Conservation (phyloP, 1,284 basidiomycete genomes). For the Apiotrichum montevideense region DNA sequence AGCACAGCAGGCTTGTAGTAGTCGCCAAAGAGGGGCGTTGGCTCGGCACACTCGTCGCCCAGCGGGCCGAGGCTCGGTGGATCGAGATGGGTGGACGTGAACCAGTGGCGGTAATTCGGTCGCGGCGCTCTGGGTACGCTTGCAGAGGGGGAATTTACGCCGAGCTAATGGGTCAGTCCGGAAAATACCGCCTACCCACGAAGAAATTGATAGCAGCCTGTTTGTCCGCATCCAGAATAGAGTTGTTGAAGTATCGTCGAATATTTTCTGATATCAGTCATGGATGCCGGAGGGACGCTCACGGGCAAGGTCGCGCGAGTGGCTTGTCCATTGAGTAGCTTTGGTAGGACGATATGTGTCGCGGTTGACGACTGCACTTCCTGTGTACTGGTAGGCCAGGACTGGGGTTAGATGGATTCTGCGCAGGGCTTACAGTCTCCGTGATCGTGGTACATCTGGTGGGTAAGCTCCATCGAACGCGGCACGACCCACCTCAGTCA, state of each 20-base stretch:
- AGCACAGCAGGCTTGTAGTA: conserved; percentile 73
- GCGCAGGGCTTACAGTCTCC: conserved; percentile 65
- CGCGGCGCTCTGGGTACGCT: conserved; percentile 19
- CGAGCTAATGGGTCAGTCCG: conserved; percentile 51
- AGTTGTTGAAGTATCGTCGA: conserved; percentile 92
- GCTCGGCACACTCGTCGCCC: conserved; percentile 25
- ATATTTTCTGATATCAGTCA: conserved; percentile 60
- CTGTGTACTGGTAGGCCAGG: conserved; percentile 92
- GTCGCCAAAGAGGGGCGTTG: conserved; percentile 73
- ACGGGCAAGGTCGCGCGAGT: conserved; percentile 90
- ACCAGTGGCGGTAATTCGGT: conserved; percentile 76
- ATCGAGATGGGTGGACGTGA: conserved; percentile 61
- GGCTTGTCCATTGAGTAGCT: conserved; percentile 93
- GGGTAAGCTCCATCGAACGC: neutral
- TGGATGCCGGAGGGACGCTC: neutral
- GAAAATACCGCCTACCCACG: conserved; percentile 18
- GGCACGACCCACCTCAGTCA: conserved; percentile 60
- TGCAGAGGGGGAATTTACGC: conserved; percentile 53
- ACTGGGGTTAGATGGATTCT: conserved; percentile 51
- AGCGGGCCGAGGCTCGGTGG: conserved; percentile 46
- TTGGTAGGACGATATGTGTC: conserved; percentile 83
- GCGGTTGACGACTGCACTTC: conserved; percentile 91
- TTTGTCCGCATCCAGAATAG: conserved; percentile 91
- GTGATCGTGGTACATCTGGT: conserved; percentile 89
- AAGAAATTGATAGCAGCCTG: conserved; percentile 97